Conservation (phyloP, 192 early-diverging fungal genomes). For the Backusella australiensis region DNA sequence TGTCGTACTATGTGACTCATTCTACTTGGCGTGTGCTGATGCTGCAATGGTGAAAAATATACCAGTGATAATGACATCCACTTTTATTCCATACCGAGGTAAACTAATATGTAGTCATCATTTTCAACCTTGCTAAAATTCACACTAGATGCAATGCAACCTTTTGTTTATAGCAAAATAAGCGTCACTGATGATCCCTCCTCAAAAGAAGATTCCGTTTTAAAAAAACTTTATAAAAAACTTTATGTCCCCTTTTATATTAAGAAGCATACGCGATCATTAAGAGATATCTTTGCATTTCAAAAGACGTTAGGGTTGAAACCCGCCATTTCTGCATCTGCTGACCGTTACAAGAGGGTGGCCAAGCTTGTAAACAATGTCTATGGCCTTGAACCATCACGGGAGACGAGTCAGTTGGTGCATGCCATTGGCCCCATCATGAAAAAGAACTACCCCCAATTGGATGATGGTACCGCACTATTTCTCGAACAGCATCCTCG, state of each 20-base stretch:
- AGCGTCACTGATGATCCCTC: neutral
- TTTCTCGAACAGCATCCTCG: conserved; percentile 22
- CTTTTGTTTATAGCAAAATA: neutral
- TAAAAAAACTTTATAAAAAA: neutral
- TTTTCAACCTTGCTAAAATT: too few relatives aligned
- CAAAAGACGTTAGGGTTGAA: neutral
- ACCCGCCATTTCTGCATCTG: neutral
- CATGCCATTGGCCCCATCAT: conserved; percentile 33
- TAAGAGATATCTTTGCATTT: neutral
- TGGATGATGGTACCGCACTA: neutral
- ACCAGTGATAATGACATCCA: neutral
- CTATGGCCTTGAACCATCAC: conserved; percentile 21
- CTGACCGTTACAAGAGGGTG: neutral
- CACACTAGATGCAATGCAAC: neutral
- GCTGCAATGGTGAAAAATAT: neutral
- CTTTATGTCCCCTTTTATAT: neutral
- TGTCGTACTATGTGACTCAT: neutral
- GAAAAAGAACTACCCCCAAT: conserved; percentile 14
- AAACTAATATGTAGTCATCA: neutral
- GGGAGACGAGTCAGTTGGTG: conserved; percentile 18
- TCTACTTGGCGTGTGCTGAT: neutral
- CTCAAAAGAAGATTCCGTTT: neutral
- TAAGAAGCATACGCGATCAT: neutral
- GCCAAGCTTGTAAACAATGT: conserved; percentile 20
- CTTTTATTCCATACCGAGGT: neutral